Base-by-base conservation (phyloP, 345 rosid species). In the Clausena lansium region DNA sequence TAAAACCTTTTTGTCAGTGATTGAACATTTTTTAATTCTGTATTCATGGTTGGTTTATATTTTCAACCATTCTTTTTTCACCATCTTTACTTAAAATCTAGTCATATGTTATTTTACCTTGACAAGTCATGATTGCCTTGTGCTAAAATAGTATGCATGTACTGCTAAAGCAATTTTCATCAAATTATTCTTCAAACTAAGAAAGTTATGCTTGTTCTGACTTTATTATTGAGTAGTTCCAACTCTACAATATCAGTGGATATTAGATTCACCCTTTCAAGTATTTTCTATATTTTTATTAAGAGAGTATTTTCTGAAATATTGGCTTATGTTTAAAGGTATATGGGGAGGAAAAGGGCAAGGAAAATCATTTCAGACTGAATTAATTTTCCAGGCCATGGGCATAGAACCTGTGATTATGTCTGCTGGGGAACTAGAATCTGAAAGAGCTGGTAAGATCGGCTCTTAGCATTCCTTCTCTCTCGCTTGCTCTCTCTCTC, bases 281-380 rank as follows among this genome's bases (percentile, higher is more conserved):
- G 52, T n/a, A 41, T 24, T 54, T 19, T 52, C 14, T 9, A 9
- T 24, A 32, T 35, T 33, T 19, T 50, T 14, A 7, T 61, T 41
- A 62, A 41, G 36, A 61, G 50, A 22, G 64, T 52, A 11, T 65
- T 36, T 47, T 67, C 47, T 83, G 8, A 65, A 68, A 71, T 6
- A 70, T 77, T 28, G 30, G 30, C 80, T 65, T 77, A 35, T 75
- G 55, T 67, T 54, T 74, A 32, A 76, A 95, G 98, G 98, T 82
- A 88, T 93, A 8, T 95, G 98, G 98, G 98, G 98, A 85, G 98
- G 98, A 78, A 95, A 95, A 85, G 98, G 98, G 35, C 98, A 95
- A 84, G 98, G 98, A 63, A 93, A 95, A 83, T 88, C 98, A 70
- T 93, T 95, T 85, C 98, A 95, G 87, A 93, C 98, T 4, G 98